A percentile compares a stretch with the other conserved stretches of the same genome.
Evolutionary conservation across 208 protist species (phyloP).

Genomic region (Kentomonas sorsogonicus): DNA sequence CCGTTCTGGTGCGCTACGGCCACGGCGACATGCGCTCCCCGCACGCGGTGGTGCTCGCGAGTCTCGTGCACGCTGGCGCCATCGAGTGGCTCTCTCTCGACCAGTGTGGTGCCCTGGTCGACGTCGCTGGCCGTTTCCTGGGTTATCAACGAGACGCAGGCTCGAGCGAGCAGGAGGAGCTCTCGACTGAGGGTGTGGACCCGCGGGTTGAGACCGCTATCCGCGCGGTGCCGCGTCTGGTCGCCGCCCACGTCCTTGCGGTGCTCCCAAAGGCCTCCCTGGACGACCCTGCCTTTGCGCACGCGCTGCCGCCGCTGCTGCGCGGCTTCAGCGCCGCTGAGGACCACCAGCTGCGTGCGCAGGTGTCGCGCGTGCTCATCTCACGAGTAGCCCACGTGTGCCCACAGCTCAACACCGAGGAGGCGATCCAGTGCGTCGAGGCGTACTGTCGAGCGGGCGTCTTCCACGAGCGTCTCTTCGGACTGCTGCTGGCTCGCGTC

Average conservation of each 20-base stretch:
- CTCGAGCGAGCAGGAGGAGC: no score
- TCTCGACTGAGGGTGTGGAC: no score
- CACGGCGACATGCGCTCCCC: no score
- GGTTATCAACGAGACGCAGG: no score
- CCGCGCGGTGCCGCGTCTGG: constrained; percentile 20
- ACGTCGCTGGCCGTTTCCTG: no score
- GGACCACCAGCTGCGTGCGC: constrained; percentile 20
- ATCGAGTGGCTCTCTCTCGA: no score
- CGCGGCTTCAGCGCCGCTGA: constrained; percentile 46
- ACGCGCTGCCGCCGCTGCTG: constrained; percentile 43
- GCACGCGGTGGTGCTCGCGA: no score
- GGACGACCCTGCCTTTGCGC: no score
- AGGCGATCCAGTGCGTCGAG: constrained; percentile 65
- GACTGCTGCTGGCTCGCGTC: constrained; percentile 62
- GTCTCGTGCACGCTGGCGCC: no score
- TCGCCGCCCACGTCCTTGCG: constrained; percentile 33
- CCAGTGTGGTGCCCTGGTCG: no score
- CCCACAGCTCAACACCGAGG: constrained; percentile 29
- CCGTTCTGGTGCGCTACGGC: no score
- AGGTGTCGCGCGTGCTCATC: constrained; percentile 58
- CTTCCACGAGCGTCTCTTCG: constrained; percentile 67
- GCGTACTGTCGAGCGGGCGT: constrained; percentile 53
- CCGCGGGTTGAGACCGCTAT: constrained; percentile 10
- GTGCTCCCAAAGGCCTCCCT: constrained; percentile 29
- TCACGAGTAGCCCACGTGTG: constrained; percentile 47